phyloP scores from a whole-genome alignment of 2,329 filamentous ascomycete genomes.

The Trichophyton benhamiae region DNA sequence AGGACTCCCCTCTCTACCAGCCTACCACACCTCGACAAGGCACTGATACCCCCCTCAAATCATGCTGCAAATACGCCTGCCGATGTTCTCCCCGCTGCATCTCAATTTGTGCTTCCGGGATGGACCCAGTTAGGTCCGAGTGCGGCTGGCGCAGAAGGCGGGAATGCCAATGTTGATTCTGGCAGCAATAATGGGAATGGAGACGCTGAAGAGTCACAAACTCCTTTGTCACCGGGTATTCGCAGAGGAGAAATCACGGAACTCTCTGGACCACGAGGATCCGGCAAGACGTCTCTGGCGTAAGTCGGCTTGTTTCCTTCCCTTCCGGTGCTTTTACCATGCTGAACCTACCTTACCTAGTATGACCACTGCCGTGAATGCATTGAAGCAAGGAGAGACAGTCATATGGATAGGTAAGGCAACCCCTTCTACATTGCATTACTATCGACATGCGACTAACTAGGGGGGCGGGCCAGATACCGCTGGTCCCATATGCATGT shows the following conservation, averaged over 20 bases:
- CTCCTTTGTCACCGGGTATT: slow-evolving; percentile 46
- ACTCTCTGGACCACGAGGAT: slow-evolving; percentile 74
- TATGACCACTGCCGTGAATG: slow-evolving; percentile 55
- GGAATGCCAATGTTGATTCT: background rate
- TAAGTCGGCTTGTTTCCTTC: slow-evolving; percentile 33
- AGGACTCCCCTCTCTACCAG: slow-evolving; percentile 42
- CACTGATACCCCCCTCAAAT: slow-evolving; percentile 6
- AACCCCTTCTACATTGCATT: background rate
- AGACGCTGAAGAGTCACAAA: background rate
- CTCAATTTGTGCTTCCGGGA: background rate
- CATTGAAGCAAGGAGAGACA: slow-evolving; percentile 46
- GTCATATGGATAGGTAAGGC: slow-evolving; percentile 75
- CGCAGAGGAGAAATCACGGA: slow-evolving; percentile 69
- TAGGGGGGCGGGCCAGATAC: slow-evolving; percentile 30
- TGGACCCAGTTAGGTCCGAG: slow-evolving; percentile 2
- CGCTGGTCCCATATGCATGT: slow-evolving; percentile 36
- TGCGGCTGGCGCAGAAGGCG: background rate
- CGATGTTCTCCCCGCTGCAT: background rate
- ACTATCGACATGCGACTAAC: background rate
- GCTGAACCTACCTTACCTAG: slow-evolving; percentile 33
- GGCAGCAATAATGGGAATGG: background rate
- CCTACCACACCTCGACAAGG: slow-evolving; percentile 40
- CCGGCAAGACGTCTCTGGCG: slow-evolving; percentile 75
- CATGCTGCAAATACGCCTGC: background rate
- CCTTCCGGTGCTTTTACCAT: background rate